These are phyloP conservation scores for Botrytis byssoidea DNA, from an alignment of 2,329 filamentous ascomycete species.

Conservation along the genomic window DNA sequence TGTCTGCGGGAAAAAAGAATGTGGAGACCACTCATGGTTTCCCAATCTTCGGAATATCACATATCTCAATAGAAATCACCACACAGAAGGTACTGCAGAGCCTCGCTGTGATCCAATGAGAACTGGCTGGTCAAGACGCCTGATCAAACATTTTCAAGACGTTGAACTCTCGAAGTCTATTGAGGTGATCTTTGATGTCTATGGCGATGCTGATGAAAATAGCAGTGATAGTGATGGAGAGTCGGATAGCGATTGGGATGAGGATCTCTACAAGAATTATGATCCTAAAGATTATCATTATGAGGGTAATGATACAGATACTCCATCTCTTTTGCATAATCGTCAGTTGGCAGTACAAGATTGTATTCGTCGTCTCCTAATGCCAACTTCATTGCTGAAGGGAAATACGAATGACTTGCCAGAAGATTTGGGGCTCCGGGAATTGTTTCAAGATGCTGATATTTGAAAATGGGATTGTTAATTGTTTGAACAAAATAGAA, in stretches of 20 bases:
- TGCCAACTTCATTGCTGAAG: neutral
- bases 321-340: neutral
- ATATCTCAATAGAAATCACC: neutral
- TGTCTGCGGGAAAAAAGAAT: neutral
- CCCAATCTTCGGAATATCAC: neutral
- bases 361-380: neutral
- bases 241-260: neutral
- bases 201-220: neutral
- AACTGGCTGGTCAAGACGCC: neutral
- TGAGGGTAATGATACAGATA: neutral
- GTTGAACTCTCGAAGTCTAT: neutral
- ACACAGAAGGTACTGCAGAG: neutral
- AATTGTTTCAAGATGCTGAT: neutral
- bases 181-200: neutral
- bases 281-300: neutral
- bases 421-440: neutral
- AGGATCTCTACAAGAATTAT: neutral
- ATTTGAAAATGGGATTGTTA: neutral
- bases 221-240: neutral
- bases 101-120: neutral
- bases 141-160: neutral
- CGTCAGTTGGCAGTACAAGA: neutral
- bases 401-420: neutral
- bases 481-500: neutral
- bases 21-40: neutral